phyloP scores from a whole-genome alignment of 352 stramenopile genomes.

The Chrysophaeum taylorii region DNA sequence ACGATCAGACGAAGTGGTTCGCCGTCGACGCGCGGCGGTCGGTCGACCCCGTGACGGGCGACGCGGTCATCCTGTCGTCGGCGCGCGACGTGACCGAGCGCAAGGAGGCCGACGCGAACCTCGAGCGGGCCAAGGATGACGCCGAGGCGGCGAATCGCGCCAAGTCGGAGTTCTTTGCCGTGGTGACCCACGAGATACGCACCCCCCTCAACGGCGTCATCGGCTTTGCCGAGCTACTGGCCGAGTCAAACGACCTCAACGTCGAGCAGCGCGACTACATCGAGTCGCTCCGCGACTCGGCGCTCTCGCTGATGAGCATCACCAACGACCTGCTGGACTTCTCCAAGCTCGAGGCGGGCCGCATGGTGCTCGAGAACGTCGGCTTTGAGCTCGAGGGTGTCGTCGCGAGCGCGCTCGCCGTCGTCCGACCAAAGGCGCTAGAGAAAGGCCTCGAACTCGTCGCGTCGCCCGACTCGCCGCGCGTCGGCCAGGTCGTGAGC shows the following conservation, averaged over 20 bases:
- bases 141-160: slow-evolving; percentile 26
- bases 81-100: slow-evolving; percentile 31
- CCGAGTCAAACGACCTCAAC: too few relatives aligned
- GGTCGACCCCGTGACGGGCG: slow-evolving; percentile 29
- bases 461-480: too few relatives aligned
- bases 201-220: slow-evolving; percentile 2
- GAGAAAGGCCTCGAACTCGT: too few relatives aligned
- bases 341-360: slow-evolving; percentile 78
- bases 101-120: slow-evolving; percentile 23
- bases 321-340: slow-evolving; percentile 81
- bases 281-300: slow-evolving; percentile 24
- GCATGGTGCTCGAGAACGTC: slow-evolving; percentile 68
- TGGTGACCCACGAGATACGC: background rate
- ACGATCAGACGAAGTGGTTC: slow-evolving; percentile 22
- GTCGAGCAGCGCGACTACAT: too few relatives aligned
- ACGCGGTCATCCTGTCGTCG: slow-evolving; percentile 30
- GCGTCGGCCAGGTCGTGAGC: too few relatives aligned
- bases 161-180: background rate
- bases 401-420: slow-evolving; percentile 59
- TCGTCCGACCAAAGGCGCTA: background rate
- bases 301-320: slow-evolving; percentile 55
- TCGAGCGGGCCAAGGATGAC: slow-evolving; percentile 24
- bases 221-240: too few relatives aligned
- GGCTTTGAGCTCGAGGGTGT: slow-evolving; percentile 63
- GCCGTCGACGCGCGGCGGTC: slow-evolving; percentile 25